Evolutionary conservation across 75 land plant species (phyloP).

Genomic region (Cupressus sempervirens): DNA sequence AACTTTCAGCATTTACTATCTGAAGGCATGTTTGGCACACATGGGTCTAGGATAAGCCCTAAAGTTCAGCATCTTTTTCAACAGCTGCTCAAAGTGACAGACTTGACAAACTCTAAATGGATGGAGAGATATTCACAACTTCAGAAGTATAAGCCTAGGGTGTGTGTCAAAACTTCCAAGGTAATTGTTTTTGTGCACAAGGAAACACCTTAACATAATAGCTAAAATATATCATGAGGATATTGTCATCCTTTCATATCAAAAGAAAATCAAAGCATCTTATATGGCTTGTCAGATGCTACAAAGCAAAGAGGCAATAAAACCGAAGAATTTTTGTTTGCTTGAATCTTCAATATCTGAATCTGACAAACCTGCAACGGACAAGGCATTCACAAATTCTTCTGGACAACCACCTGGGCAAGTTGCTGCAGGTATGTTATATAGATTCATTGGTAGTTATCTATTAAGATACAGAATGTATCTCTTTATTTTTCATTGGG

Average conservation of each 20-base stretch:
- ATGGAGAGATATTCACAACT: slow-evolving; percentile 34
- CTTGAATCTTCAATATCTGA: too few relatives aligned
- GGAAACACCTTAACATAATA: neutral
- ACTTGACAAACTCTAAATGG: slow-evolving; percentile 42
- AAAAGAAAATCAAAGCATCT: neutral
- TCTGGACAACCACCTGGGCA: slow-evolving; percentile 6
- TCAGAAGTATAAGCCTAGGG: slow-evolving; percentile 23
- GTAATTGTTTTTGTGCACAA: slow-evolving; percentile 9
- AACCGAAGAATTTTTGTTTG: neutral
- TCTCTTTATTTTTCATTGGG: neutral
- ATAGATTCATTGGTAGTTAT: neutral
- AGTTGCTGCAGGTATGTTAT: slow-evolving; percentile 5
- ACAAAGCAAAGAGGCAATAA: neutral
- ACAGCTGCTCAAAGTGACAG: slow-evolving; percentile 32
- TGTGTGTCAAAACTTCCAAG: slow-evolving; percentile 23
- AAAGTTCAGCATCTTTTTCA: slow-evolving; percentile 45
- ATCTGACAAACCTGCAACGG: neutral
- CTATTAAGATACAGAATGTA: neutral
- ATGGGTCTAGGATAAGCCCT: slow-evolving; percentile 30
- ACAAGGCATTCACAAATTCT: neutral
- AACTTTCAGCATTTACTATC: slow-evolving; percentile 43
- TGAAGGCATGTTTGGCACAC: slow-evolving; percentile 45
- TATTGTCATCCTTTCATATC: neutral
- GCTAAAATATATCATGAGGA: neutral
- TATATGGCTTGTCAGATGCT: slow-evolving; percentile 5